Conservation (phyloP, 148 eudicot genomes). For the Spergularia bocconei region DNA sequence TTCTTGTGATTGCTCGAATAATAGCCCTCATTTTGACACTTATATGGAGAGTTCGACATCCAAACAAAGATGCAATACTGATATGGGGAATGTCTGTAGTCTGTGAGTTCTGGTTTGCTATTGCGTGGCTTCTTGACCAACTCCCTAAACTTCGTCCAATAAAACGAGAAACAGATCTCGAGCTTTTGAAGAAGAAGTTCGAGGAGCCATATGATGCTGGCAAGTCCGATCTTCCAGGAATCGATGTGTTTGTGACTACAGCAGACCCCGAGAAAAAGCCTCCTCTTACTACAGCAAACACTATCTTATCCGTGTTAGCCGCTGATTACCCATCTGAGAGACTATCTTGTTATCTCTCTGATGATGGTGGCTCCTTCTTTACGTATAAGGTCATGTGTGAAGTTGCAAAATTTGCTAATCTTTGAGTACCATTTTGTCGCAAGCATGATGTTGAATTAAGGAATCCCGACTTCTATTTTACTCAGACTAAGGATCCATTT, state of each 20-base stretch:
- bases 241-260: slow-evolving; percentile 2
- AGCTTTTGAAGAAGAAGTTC: background rate
- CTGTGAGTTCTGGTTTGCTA: slow-evolving; percentile 4
- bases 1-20: background rate
- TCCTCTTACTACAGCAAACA: background rate
- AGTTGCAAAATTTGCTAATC: background rate
- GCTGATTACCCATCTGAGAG: background rate
- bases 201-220: background rate
- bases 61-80: background rate
- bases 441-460: background rate
- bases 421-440: slow-evolving; percentile 8
- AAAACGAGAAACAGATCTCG: background rate
- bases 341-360: slow-evolving; percentile 3
- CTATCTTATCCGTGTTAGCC: background rate
- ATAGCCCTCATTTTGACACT: background rate
- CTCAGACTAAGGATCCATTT: background rate
- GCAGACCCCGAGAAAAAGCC: background rate
- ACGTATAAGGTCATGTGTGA: background rate
- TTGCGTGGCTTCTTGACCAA: slow-evolving; percentile 10
- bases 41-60: background rate
- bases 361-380: background rate
- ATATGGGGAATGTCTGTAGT: background rate
- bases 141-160: background rate
- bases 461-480: slow-evolving; percentile 6
- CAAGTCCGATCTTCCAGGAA: background rate